These are phyloP conservation scores for Wilcoxina mikolae DNA, from an alignment of 495 filamentous ascomycete genomes.

Conservation along the genomic window DNA sequence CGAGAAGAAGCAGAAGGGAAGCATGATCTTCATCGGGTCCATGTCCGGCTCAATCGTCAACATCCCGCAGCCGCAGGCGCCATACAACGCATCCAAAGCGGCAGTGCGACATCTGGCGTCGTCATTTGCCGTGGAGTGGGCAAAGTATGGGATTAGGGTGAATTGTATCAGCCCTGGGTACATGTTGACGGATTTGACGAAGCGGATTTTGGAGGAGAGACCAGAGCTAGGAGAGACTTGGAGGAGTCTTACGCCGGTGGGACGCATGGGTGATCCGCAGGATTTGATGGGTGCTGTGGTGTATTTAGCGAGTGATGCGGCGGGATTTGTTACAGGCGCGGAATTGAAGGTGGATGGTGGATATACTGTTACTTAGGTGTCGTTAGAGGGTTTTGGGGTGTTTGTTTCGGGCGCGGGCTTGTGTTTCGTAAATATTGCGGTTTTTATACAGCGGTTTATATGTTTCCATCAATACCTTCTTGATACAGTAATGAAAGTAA, in stretches of 20 bases:
- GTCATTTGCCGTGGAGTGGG: slow-evolving; percentile 81
- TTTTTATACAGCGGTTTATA: too few species aligned
- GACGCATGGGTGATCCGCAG: slow-evolving; percentile 80
- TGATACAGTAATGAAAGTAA: too few species aligned
- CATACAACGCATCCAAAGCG: slow-evolving; percentile 82
- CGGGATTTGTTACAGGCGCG: slow-evolving; percentile 73
- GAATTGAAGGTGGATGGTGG: slow-evolving; percentile 85
- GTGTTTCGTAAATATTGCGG: too few species aligned
- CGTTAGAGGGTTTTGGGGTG: too few species aligned
- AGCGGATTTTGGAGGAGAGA: slow-evolving; percentile 87
- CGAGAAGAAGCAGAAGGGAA: slow-evolving; percentile 59
- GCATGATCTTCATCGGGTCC: slow-evolving; percentile 87
- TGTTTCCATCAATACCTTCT: too few species aligned
- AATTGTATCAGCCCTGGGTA: slow-evolving; percentile 88
- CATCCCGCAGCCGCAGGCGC: slow-evolving; percentile 74
- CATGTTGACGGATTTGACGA: slow-evolving; percentile 84
- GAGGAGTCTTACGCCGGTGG: slow-evolving; percentile 79
- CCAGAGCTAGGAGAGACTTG: slow-evolving; percentile 74
- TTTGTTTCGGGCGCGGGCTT: too few species aligned
- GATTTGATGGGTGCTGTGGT: slow-evolving; percentile 90
- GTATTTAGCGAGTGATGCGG: slow-evolving; percentile 77
- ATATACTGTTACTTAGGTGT: slow-evolving; percentile 77
- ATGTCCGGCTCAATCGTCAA: slow-evolving; percentile 92
- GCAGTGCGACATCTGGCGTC: slow-evolving; percentile 71
- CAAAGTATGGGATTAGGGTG: slow-evolving; percentile 64